These are phyloP conservation scores for Quercus ilex DNA, from an alignment of 306 rosid species.

Conservation along the genomic window DNA sequence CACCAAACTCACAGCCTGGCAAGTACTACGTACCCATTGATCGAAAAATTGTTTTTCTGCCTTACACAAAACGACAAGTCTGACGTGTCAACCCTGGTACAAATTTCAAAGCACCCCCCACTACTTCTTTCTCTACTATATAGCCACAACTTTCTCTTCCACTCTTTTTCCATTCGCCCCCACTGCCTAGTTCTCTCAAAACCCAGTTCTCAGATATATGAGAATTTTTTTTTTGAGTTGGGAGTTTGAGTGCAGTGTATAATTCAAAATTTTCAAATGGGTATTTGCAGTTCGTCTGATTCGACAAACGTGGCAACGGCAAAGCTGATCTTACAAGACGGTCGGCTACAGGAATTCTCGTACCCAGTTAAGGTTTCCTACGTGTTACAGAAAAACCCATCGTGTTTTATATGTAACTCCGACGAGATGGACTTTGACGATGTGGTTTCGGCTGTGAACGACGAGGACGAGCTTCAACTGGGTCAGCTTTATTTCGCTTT, in stretches of 20 bases:
- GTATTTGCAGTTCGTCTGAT: constrained; percentile 65
- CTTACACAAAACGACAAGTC: constrained; percentile 23
- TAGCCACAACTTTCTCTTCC: constrained; percentile 5
- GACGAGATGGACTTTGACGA: constrained; percentile 90
- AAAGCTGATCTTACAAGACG: constrained; percentile 65
- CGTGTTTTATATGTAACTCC: constrained; percentile 78
- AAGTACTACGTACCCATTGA: constrained; percentile 27
- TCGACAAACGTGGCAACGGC: constrained; percentile 65
- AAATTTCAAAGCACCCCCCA: background rate
- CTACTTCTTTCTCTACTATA: constrained; percentile 3
- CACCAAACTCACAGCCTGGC: constrained; percentile 87
- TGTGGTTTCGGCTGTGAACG: constrained; percentile 59
- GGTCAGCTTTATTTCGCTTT: constrained; percentile 91
- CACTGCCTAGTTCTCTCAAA: background rate
- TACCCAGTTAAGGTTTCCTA: constrained; percentile 71
- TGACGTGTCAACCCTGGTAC: constrained; percentile 41
- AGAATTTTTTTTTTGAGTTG: too few species aligned
- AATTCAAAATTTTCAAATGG: constrained; percentile 39
- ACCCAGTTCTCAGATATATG: background rate
- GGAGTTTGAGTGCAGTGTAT: too few species aligned
- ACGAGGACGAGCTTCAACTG: constrained; percentile 56
- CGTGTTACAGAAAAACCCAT: constrained; percentile 56
- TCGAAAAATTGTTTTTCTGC: background rate
- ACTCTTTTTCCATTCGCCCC: background rate
- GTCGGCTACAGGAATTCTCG: constrained; percentile 56